Evolutionary conservation across 192 early-diverging fungal genomes (phyloP).

Genomic region (Coemansia furcata): DNA sequence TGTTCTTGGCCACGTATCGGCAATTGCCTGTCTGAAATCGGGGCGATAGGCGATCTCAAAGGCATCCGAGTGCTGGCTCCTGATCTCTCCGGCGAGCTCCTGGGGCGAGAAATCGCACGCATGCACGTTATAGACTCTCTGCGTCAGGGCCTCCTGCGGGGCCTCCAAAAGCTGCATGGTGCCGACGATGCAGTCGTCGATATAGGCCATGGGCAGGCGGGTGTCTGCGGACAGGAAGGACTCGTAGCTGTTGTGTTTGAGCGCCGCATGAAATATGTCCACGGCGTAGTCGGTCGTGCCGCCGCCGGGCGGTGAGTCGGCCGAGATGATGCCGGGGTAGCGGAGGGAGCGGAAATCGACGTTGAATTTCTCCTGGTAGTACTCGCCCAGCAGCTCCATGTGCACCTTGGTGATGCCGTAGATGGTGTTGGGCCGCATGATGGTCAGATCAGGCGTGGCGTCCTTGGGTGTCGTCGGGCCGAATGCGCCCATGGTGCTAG

Average conservation of each 20-base stretch:
- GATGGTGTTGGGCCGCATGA: slow-evolving; percentile 68
- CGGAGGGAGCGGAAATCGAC: slow-evolving; percentile 66
- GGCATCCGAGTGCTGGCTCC: slow-evolving; percentile 44
- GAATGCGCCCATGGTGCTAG: slow-evolving; percentile 69
- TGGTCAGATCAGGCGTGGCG: slow-evolving; percentile 61
- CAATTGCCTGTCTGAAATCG: slow-evolving; percentile 65
- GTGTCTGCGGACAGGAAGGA: slow-evolving; percentile 61
- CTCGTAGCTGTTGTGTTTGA: slow-evolving; percentile 57
- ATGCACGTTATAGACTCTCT: slow-evolving; percentile 63
- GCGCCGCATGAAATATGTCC: slow-evolving; percentile 66
- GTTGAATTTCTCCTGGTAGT: slow-evolving; percentile 62
- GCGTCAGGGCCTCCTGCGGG: slow-evolving; percentile 52
- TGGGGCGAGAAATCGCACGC: slow-evolving; percentile 61
- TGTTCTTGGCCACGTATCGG: slow-evolving; percentile 62
- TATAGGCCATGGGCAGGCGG: slow-evolving; percentile 65
- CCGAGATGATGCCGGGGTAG: slow-evolving; percentile 65
- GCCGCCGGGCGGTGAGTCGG: slow-evolving; percentile 65
- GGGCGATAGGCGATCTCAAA: slow-evolving; percentile 60
- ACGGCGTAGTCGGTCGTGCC: slow-evolving; percentile 70
- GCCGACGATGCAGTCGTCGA: slow-evolving; percentile 64
- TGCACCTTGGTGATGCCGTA: slow-evolving; percentile 70
- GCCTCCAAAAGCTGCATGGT: slow-evolving; percentile 61
- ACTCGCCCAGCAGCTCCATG: slow-evolving; percentile 66
- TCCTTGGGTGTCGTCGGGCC: slow-evolving; percentile 64
- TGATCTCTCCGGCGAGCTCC: slow-evolving; percentile 57